Percentiles rank a stretch among this genome's conserved stretches.
phyloP scores from a whole-genome alignment of 306 rosid species.

The Cucumis hystrix region DNA sequence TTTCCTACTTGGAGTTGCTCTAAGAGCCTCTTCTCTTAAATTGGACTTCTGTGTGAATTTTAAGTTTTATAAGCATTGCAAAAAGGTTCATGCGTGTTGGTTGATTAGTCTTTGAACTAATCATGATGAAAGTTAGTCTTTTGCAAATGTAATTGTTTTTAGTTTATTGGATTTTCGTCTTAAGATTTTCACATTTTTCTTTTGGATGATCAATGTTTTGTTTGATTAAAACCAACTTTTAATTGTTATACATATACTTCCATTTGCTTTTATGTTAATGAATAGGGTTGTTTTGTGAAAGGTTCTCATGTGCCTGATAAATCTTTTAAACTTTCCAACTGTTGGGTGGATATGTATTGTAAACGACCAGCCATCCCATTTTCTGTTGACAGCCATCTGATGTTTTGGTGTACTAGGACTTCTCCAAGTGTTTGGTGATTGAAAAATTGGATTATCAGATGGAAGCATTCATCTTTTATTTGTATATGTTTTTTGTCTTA shows the following conservation, averaged over 20 bases:
- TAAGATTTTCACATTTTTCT: not conserved
- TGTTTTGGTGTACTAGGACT: not conserved
- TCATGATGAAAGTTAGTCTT: not conserved
- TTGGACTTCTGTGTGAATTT: not conserved
- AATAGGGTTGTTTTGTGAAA: not conserved
- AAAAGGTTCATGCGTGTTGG: not conserved
- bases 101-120: not conserved
- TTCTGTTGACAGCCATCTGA: not conserved
- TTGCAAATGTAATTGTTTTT: not conserved
- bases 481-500: not conserved
- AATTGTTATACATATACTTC: not conserved
- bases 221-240: not conserved
- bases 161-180: not conserved
- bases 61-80: not conserved
- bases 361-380: not conserved
- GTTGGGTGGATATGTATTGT: not conserved
- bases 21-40: not conserved
- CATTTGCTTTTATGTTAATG: not conserved
- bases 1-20: constrained; percentile 1
- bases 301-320: not conserved
- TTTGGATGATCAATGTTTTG: not conserved
- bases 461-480: not conserved
- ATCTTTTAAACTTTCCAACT: not conserved
- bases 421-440: not conserved
- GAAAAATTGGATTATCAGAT: not conserved